Base-by-base conservation (phyloP, 1,284 basidiomycete genomes). In the Sporisorium iseilematis-ciliati region DNA sequence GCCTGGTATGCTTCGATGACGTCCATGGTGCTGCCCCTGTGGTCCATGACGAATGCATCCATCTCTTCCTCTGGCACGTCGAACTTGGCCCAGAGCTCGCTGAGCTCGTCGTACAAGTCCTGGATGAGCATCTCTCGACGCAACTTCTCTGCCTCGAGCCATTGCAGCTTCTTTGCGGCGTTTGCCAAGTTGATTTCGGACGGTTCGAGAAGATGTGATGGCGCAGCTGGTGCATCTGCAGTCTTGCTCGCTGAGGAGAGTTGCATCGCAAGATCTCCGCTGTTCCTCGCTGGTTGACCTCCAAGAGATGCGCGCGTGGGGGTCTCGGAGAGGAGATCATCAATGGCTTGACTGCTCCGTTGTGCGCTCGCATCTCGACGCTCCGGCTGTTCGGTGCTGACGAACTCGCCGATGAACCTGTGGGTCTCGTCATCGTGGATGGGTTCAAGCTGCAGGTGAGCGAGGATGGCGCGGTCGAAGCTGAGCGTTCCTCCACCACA, bases 1-100 rank as follows among this genome's bases (percentile, higher is more conserved):
- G 90, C 89, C 78, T 95, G 92, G 82, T 99, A 99, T 12, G 91
- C 90, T 60, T 87, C 87, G 21, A 95, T 89, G 7, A 90, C 90
- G 11, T 89, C 89, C 52, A 91, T 90, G 10, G 92, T 94, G 75
- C 90, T 91, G 1, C 94, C 94, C 43, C 91, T 87, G 65, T 85
- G 77, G 26, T 77, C 78, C 62, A 78, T 72, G 42, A 85, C 83
- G 48, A 85, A 85, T 2, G 75, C 80, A 20, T 84, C 83, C 79
- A 84, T 82, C 57, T 82, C 83, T 20, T 75, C 77, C 49, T 83
- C 80, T 6, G 76, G 75, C n/a, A 83, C 83, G 40, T 82, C 82
- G 41, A 83, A 84, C 11, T 78, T 72, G 62, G 70, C 72, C 83
- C 83, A 85, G n/a, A 85, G 73, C 65, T 77, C 76, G 55, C 72